Percentiles rank a stretch among this genome's conserved stretches.
Evolutionary conservation across 495 filamentous ascomycete genomes (phyloP).

Genomic region (Mycothermus thermophilus): DNA sequence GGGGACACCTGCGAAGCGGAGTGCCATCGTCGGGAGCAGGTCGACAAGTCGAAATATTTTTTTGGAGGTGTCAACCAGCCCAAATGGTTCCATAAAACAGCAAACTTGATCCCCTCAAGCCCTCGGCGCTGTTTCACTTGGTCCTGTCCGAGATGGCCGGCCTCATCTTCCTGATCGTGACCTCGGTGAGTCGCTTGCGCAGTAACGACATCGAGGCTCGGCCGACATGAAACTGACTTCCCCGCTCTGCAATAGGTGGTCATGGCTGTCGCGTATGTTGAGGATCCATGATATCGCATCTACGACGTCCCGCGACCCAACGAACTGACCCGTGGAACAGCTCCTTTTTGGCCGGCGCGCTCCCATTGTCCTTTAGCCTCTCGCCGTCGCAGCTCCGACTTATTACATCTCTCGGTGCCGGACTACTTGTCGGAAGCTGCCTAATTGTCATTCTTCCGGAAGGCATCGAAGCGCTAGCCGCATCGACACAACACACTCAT

Average conservation of each 20-base stretch:
- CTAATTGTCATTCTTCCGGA: conserved; percentile 97
- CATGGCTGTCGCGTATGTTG: conserved; percentile 83
- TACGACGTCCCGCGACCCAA: no score
- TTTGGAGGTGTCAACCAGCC: no score
- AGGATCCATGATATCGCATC: conserved; percentile 1
- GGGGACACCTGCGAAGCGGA: no score
- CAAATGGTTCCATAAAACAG: conserved; percentile 3
- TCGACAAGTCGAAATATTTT: no score
- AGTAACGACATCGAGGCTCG: no score
- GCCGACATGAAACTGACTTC: conserved; percentile 15
- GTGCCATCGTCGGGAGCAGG: no score
- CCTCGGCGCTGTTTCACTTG: not conserved
- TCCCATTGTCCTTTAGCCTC: conserved; percentile 80
- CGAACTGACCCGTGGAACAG: no score
- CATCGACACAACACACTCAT: conserved; percentile 37
- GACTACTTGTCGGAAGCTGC: conserved; percentile 84
- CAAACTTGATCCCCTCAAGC: not conserved
- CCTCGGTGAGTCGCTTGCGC: conserved; percentile 14
- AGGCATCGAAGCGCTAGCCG: conserved; percentile 83
- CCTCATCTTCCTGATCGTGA: conserved; percentile 9
- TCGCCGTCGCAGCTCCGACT: conserved; percentile 80
- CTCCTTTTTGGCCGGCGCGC: conserved; percentile 86
- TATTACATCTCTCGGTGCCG: conserved; percentile 86
- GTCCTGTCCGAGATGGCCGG: conserved; percentile 3
- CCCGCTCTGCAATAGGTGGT: conserved; percentile 37